Evolutionary conservation across 495 filamentous ascomycete species (phyloP), one percentile per base, ranked within the genome.

Genomic region (Penicillium simplicissimum): DNA sequence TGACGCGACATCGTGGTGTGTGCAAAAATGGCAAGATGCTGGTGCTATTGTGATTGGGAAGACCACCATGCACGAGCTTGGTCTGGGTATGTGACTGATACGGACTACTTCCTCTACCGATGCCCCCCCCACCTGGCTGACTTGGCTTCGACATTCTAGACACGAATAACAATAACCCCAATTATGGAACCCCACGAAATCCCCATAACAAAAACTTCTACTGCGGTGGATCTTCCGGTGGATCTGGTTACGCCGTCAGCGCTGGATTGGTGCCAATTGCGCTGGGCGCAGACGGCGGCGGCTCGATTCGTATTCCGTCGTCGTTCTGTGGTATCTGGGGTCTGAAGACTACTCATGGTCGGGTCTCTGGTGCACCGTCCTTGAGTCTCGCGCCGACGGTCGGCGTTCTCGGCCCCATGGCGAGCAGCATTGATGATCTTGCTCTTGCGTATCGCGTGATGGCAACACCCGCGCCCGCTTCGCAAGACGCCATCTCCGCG

Each of bases 51-150:
- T 96, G 19, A 71, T 97, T 55, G 94, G 92, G 13, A 96, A 96
- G 75, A 82, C 87, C 31, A 93, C 86, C 42, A 96, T 97, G 94
- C 93, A 97, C 74, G 93, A 98, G 76, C 72, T 96, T 8, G 94
- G 94, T 4, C 75, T 90, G 34, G 86, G 85, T 86, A 68, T 66
- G 79, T 73, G 33, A 5, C 28, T 9, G 10, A 17, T 47, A 4
- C 21, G 13, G 13, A n/a, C 31, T 40, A 33, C n/a, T n/a, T n/a
- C n/a, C n/a, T n/a, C n/a, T n/a, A n/a, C n/a, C n/a, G n/a, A n/a
- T n/a, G n/a, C n/a, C n/a, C n/a, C n/a, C n/a, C n/a, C n/a, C n/a
- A n/a, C n/a, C n/a, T n/a, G n/a, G n/a, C 42, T 45, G 21, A 48
- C 21, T 14, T 57, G 38, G n/a, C 53, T 64, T 28, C 62, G 28